phyloP scores from a whole-genome alignment of 164 flowering plant genomes.

The Vitis rotundifolia region DNA sequence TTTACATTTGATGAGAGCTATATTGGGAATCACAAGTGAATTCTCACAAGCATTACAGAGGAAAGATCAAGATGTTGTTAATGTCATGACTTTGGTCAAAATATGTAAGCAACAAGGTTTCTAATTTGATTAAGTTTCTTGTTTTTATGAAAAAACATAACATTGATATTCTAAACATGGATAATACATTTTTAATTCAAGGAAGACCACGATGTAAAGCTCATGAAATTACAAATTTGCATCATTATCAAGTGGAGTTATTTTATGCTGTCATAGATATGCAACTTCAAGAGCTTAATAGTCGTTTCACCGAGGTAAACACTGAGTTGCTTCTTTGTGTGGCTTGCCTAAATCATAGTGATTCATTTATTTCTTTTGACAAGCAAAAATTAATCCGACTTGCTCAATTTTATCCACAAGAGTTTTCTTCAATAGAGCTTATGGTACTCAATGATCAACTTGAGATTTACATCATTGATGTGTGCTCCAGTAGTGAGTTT shows the following conservation, averaged over 20 bases:
- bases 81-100: background rate
- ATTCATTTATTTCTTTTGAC: background rate
- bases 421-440: background rate
- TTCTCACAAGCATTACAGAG: background rate
- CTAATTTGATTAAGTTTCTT: no score
- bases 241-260: no score
- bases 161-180: no score
- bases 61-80: background rate
- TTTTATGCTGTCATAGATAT: no score
- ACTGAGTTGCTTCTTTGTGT: no score
- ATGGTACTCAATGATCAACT: background rate
- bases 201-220: no score
- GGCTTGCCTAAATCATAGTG: background rate
- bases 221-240: no score
- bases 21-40: background rate
- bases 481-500: no score
- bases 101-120: background rate
- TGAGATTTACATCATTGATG: background rate
- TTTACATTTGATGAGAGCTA: background rate
- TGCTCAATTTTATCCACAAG: background rate
- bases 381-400: background rate
- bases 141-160: no score
- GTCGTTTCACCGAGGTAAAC: no score
- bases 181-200: no score
- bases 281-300: no score